Evolutionary conservation across 805 yeast species (phyloP), one percentile per base, ranked within the genome.

Genomic region (Hanseniaspora pseudoguilliermondii): DNA sequence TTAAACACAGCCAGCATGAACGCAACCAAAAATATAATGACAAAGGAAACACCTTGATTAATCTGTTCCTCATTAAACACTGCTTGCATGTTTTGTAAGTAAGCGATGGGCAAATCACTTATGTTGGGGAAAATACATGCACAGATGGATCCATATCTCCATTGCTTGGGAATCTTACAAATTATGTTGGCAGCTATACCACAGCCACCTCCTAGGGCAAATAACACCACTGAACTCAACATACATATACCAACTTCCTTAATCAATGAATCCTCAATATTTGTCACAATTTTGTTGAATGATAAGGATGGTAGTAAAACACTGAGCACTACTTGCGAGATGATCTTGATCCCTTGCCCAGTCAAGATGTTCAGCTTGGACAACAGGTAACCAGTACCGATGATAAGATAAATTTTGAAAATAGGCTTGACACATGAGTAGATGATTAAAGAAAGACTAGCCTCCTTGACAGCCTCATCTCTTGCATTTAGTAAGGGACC

Each of bases 41-140:
- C 83, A 67, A 84, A 86, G 0, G 96, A 93, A 27, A 84, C 83
- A 27, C 96, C 97, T 61, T 77, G 76, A 54, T 79, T 75, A 39
- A 86, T 87, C 59, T 85, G 81, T 4, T 68, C 76, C 16, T 72
- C 62, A 0, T 82, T 71, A 62, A 89, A 82, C 7, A 76, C 71
- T 16, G 78, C 75, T 47, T 86, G 77, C 67, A 84, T 71, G 0
- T 86, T 83, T 62, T 83, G 87, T 49, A 84, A 62, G 63, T 83
- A 84, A 0, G 91, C 90, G 60, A 84, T 83, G 0, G 93, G 93
- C 49, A 84, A 71, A 64, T 84, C 93, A 35, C 85, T 77, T 48
- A 84, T 84, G 65, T 84, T 84, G 36, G 87, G 87, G 68, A 84
- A 77, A 60, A 83, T 70, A 3, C 88, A 87, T 0, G 84, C 88